Percentiles rank a stretch among this genome's conserved stretches.
Conservation (phyloP, 371 early-diverging fungal genomes). For the Nematocida sp. region DNA sequence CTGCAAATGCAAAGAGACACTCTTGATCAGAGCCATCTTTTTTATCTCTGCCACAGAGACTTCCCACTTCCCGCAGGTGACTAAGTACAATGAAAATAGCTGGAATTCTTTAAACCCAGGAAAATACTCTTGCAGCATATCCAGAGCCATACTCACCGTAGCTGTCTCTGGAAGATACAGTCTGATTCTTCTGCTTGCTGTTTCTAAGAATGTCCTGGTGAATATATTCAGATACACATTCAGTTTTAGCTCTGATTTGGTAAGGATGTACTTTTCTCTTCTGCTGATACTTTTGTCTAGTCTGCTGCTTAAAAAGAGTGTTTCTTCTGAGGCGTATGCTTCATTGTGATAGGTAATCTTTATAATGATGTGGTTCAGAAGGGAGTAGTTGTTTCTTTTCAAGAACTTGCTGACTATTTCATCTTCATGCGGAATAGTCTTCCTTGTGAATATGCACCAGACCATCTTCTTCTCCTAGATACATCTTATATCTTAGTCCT, state of each 20-base stretch:
- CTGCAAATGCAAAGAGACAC: background rate
- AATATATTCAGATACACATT: constrained; percentile 8
- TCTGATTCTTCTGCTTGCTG: background rate
- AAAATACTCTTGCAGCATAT: background rate
- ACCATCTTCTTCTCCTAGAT: no score
- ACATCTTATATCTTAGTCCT: no score
- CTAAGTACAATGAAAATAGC: constrained; percentile 14
- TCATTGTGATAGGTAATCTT: background rate
- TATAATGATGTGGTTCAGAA: background rate
- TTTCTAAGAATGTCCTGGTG: background rate
- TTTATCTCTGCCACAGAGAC: background rate
- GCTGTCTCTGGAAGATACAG: background rate
- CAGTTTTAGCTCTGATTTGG: background rate
- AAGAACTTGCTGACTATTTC: constrained; percentile 28
- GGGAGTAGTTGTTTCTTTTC: constrained; percentile 2
- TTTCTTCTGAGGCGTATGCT: background rate
- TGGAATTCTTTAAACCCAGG: background rate
- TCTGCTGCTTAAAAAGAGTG: constrained; percentile 3
- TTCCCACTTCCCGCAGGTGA: background rate
- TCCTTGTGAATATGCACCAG: constrained; percentile 12
- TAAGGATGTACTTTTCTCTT: constrained; percentile 2
- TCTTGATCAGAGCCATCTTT: background rate
- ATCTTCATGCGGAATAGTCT: background rate
- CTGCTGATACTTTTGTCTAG: background rate
- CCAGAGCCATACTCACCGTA: background rate